phyloP scores from a whole-genome alignment of 129 eudicot species.

The Solidago caesia region DNA sequence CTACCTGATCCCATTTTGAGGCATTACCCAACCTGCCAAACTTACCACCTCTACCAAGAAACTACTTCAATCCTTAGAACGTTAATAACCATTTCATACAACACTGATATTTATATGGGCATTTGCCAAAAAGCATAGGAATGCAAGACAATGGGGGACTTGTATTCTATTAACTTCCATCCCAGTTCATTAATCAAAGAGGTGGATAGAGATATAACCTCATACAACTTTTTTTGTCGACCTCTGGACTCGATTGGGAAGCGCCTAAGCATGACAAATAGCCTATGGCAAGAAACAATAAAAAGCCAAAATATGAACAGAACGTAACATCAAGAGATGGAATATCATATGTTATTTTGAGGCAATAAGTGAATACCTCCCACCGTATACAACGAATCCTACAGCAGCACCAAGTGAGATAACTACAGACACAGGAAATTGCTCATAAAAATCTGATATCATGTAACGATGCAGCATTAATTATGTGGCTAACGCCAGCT shows the following conservation, averaged over 20 bases:
- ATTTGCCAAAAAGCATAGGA: too few relatives aligned
- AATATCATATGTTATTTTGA: neutral
- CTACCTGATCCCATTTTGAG: too few relatives aligned
- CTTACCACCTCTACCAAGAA: too few relatives aligned
- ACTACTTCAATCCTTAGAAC: too few relatives aligned
- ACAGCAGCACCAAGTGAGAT: constrained; percentile 65
- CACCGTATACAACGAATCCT: constrained; percentile 78
- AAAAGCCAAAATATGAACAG: constrained; percentile 2
- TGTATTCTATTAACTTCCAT: neutral
- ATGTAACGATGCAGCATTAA: neutral
- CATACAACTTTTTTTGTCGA: constrained; percentile 67
- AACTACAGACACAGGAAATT: constrained; percentile 43
- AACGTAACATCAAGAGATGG: neutral
- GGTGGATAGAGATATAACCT: constrained; percentile 40
- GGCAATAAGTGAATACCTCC: constrained; percentile 45
- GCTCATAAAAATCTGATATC: neutral
- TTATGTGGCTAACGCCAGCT: neutral
- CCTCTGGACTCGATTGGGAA: constrained; percentile 84
- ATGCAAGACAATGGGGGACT: too few relatives aligned
- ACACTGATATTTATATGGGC: too few relatives aligned
- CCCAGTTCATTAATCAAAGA: neutral
- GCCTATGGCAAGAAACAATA: constrained; percentile 33
- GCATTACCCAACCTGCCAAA: too few relatives aligned
- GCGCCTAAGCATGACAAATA: constrained; percentile 65
- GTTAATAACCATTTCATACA: too few relatives aligned